A percentile compares a stretch with the other conserved stretches of the same genome.
phyloP scores from a whole-genome alignment of 306 rosid genomes.

The Herpetospermum pedunculosum region DNA sequence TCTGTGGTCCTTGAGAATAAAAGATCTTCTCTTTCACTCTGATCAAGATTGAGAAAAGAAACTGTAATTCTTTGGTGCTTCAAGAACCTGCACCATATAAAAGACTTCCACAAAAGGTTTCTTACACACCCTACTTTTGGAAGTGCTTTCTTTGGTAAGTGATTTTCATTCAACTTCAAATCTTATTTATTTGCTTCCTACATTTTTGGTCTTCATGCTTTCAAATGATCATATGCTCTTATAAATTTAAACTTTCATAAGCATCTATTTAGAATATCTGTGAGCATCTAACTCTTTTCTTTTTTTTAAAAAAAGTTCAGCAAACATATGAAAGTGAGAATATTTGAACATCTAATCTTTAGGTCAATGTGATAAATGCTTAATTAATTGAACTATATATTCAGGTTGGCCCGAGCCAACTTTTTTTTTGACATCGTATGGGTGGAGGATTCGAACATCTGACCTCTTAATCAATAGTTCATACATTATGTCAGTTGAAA shows the following conservation, averaged over 20 bases:
- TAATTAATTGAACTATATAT: no score
- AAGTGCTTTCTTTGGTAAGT: not conserved
- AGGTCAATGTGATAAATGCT: no score
- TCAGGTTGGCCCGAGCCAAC: no score
- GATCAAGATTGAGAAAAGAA: not conserved
- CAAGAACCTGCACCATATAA: not conserved
- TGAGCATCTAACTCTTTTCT: not conserved
- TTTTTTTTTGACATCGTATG: no score
- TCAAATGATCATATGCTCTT: not conserved
- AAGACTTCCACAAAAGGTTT: conserved; percentile 10
- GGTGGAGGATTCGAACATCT: no score
- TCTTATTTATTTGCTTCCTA: not conserved
- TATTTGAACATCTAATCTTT: no score
- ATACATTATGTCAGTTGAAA: no score
- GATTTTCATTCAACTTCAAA: not conserved
- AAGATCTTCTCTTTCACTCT: not conserved
- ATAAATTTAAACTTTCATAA: not conserved
- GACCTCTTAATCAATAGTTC: no score
- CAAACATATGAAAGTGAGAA: no score
- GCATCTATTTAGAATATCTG: not conserved
- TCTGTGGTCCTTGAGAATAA: not conserved
- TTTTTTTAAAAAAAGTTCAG: no score
- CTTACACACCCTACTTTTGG: not conserved
- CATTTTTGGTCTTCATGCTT: not conserved
- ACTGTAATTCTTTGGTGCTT: not conserved